phyloP scores from a whole-genome alignment of 129 eudicot genomes.

The Logfia minima region DNA sequence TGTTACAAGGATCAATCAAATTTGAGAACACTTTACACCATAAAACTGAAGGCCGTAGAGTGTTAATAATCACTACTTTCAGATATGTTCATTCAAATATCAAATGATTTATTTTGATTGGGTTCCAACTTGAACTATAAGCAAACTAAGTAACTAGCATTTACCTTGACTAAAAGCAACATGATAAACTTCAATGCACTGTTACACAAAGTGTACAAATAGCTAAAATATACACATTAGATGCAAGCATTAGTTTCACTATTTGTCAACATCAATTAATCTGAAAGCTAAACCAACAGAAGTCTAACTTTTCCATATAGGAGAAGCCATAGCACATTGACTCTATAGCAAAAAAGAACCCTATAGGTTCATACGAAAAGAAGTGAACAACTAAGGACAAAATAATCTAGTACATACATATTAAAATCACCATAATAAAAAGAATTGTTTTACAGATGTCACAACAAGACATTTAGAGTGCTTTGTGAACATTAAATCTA shows the following conservation, averaged over 20 bases:
- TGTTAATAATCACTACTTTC: slow-evolving; percentile 9
- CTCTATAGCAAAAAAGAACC: neutral
- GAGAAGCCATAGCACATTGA: slow-evolving; percentile 25
- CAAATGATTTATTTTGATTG: slow-evolving; percentile 1
- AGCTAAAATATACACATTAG: neutral
- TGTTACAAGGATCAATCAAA: slow-evolving; percentile 12
- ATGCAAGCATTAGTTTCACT: slow-evolving; percentile 4
- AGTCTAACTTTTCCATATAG: neutral
- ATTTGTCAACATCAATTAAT: neutral
- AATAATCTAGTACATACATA: neutral
- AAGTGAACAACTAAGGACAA: neutral
- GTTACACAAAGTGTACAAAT: neutral
- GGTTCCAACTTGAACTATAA: slow-evolving; percentile 12
- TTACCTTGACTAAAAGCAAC: slow-evolving; percentile 10
- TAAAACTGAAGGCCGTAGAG: slow-evolving; percentile 11
- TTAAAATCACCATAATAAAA: neutral
- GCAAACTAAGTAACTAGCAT: neutral
- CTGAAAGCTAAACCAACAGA: slow-evolving; percentile 8
- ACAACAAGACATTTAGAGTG: neutral
- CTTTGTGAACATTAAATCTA: neutral
- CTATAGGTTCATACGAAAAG: slow-evolving; percentile 5
- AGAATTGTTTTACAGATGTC: slow-evolving; percentile 4
- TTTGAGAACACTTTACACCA: neutral
- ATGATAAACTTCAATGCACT: neutral
- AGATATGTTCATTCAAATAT: slow-evolving; percentile 12